Base-by-base conservation (phyloP, 176 grass and related monocot species). In the Saccharum officinarum region DNA sequence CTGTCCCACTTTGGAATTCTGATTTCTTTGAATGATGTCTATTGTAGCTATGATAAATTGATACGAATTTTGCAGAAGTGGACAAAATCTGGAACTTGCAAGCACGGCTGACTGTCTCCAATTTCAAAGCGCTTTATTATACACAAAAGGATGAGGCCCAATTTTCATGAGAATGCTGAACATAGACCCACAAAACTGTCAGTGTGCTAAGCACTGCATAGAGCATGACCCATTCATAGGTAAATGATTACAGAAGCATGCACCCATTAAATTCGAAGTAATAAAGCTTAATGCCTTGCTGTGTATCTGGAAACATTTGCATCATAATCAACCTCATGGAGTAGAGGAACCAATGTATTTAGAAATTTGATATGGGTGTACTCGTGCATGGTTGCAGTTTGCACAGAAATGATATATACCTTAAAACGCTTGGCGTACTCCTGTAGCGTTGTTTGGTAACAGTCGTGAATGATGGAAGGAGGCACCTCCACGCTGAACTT, bases 401-500 rank as follows among this genome's bases (percentile, higher is more conserved):
- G 54, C 55, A 73, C 23, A 71, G 33, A 72, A 64, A 89, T 40
- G 72, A 10, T 77, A 28, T 28, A 28, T 28, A 95, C 97, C 93
- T 98, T 98, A 31, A 92, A 84, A 45, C 86, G 91, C 55, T 89
- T 94, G 9, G 89, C 71, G 69, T 91, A 87, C 82, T 98, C 89
- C 64, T 83, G 66, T 9, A 98, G 82, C 20, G 94, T 89, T 22
- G 77, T 63, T 80, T 83, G 85, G 75, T 95, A 96, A 38, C 97
- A 95, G 22, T 93, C 84, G 49, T 87, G 86, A 50, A 86, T 92
- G 74, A 98, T 84, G 11, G 86, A 86, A 49, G 91, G 68, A 34
- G 97, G 94, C 80, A 98, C 97, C 79, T 95, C 93, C 70, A 98
- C 97, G 42, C 74, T 98, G 74, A 98, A 94, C 50, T 88, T 91